phyloP scores from a whole-genome alignment of 768 basidiomycete species.

The Agaricus blazei region DNA sequence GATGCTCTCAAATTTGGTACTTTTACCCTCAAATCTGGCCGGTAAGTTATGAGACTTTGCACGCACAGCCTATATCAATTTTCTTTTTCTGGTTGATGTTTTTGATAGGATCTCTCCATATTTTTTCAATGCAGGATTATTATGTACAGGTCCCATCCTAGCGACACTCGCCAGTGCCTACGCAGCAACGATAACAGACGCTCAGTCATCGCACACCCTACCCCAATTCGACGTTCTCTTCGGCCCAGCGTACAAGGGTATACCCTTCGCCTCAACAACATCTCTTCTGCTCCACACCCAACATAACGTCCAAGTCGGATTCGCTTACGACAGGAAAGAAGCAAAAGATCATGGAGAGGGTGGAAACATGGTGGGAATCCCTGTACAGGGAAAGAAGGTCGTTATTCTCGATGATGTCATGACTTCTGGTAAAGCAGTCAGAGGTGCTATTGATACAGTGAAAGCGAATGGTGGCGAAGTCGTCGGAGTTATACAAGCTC shows the following conservation, averaged over 20 bases:
- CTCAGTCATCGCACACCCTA: conserved; percentile 28
- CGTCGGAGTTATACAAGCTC: conserved; percentile 81
- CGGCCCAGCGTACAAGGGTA: conserved; percentile 97
- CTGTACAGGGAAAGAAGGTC: conserved; percentile 75
- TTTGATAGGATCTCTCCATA: conserved; percentile 77
- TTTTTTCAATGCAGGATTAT: conserved; percentile 92
- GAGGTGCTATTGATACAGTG: conserved; percentile 77
- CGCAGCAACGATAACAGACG: conserved; percentile 67
- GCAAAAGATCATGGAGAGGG: conserved; percentile 96
- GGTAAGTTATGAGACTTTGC: conserved; percentile 42
- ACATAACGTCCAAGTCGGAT: conserved; percentile 61
- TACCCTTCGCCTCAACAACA: conserved; percentile 85
- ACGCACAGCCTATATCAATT: not conserved
- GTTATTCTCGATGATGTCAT: conserved; percentile 96
- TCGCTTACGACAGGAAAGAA: conserved; percentile 94
- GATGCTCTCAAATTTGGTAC: conserved; percentile 86
- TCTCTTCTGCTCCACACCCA: conserved; percentile 67
- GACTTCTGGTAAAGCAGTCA: conserved; percentile 86
- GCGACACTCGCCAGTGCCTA: conserved; percentile 76
- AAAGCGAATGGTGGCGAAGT: conserved; percentile 66
- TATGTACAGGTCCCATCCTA: conserved; percentile 81
- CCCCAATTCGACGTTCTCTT: conserved; percentile 79
- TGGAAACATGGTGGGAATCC: conserved; percentile 81
- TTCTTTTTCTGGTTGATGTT: no score
- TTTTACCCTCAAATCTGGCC: conserved; percentile 93